Evolutionary conservation across 2,329 filamentous ascomycete genomes (phyloP).

Genomic region (Leptodontidium sp.): DNA sequence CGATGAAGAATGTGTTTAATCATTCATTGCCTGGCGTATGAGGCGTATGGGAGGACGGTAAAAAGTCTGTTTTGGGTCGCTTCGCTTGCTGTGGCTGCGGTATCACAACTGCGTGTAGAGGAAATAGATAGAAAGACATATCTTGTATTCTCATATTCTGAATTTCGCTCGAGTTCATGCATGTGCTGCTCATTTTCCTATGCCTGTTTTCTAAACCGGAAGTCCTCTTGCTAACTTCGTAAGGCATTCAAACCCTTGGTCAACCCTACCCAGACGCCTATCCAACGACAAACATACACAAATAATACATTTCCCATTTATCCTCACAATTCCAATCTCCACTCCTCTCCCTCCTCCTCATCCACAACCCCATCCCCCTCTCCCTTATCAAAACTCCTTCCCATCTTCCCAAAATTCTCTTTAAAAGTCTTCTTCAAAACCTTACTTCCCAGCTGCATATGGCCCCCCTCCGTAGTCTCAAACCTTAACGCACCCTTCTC

Average conservation of each 20-base stretch:
- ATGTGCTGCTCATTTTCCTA: background rate
- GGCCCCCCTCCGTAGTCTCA: conserved; percentile 73
- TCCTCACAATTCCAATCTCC: conserved; percentile 16
- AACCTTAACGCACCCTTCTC: conserved; percentile 81
- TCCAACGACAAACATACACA: background rate
- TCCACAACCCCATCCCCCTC: conserved; percentile 7
- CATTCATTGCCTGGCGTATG: conserved; percentile 11
- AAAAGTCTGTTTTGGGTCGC: conserved; percentile 3
- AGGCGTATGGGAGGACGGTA: conserved; percentile 6
- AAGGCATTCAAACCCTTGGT: background rate
- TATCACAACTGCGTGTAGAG: conserved; percentile 4
- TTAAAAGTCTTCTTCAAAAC: conserved; percentile 58
- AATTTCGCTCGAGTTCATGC: background rate
- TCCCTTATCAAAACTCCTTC: conserved; percentile 38
- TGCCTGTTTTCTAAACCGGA: background rate
- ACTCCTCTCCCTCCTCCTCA: background rate
- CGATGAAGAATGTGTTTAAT: background rate
- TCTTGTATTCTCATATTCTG: background rate
- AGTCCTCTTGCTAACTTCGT: no score
- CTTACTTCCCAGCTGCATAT: conserved; percentile 81
- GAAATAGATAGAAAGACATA: background rate
- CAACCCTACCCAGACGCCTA: background rate
- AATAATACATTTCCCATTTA: background rate
- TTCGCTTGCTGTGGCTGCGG: background rate
- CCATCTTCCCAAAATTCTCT: conserved; percentile 53